phyloP scores from a whole-genome alignment of 2,329 filamentous ascomycete species.

The Xylariaceae sp. region DNA sequence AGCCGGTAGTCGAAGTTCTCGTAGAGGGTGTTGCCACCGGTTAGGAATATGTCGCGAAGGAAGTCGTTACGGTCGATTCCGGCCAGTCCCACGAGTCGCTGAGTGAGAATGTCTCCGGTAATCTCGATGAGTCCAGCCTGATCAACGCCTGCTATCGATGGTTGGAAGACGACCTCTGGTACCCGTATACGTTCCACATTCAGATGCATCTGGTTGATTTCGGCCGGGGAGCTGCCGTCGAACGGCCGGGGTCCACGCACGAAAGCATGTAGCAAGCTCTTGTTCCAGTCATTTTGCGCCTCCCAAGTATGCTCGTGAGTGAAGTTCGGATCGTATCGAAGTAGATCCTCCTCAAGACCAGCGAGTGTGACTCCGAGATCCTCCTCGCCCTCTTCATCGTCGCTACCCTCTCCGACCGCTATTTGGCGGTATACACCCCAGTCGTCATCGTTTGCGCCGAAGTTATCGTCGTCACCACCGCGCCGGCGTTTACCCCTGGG shows the following conservation, averaged over 20 bases:
- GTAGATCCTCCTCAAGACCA: slow-evolving; percentile 73
- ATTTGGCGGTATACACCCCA: slow-evolving; percentile 97
- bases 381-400: slow-evolving; percentile 82
- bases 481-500: slow-evolving; percentile 78
- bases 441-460: slow-evolving; percentile 94
- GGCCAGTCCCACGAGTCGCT: slow-evolving; percentile 60
- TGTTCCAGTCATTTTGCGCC: slow-evolving; percentile 92
- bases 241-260: slow-evolving; percentile 82
- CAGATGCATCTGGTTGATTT: slow-evolving; percentile 85
- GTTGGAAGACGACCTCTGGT: slow-evolving; percentile 89
- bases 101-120: slow-evolving; percentile 79
- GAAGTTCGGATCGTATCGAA: slow-evolving; percentile 82
- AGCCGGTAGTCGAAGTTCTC: slow-evolving; percentile 80
- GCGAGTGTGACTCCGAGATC: slow-evolving; percentile 72
- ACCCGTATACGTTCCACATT: slow-evolving; percentile 96
- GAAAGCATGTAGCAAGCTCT: slow-evolving; percentile 85
- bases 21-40: slow-evolving; percentile 88
- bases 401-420: slow-evolving; percentile 69
- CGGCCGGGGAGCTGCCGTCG: slow-evolving; percentile 68
- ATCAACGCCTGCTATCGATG: slow-evolving; percentile 83
- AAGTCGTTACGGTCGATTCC: slow-evolving; percentile 58
- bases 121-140: slow-evolving; percentile 94
- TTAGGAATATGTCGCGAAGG: slow-evolving; percentile 83
- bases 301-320: slow-evolving; percentile 88
- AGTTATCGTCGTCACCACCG: slow-evolving; percentile 89